Evolutionary conservation across 345 rosid genomes (phyloP).

Genomic region (Stellera chamaejasme): DNA sequence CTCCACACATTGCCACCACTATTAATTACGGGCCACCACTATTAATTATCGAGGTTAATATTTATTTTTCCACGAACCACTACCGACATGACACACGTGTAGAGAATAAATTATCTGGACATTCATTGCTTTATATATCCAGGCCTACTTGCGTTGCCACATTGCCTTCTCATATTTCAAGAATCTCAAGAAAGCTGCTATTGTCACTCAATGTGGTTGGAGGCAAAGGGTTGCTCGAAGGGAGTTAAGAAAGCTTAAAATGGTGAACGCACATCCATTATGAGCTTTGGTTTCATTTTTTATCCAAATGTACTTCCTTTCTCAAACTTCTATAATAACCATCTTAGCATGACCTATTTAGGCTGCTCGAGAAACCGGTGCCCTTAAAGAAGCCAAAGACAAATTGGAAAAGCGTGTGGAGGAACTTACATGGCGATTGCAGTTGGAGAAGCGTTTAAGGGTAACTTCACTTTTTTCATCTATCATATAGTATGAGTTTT

Average conservation of each 20-base stretch:
- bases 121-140: conserved; percentile 18
- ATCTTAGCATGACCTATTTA: conserved; percentile 23
- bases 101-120: conserved; percentile 9
- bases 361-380: conserved; percentile 97
- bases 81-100: neutral
- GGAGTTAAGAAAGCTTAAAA: conserved; percentile 85
- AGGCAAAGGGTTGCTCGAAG: conserved; percentile 88
- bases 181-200: conserved; percentile 78
- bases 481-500: neutral
- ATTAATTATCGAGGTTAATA: neutral
- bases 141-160: conserved; percentile 78
- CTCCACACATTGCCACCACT: too few species aligned
- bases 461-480: conserved; percentile 32
- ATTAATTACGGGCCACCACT: conserved; percentile 3
- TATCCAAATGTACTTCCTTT: neutral
- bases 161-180: conserved; percentile 65
- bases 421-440: conserved; percentile 96
- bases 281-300: conserved; percentile 7
- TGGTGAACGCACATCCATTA: conserved; percentile 42
- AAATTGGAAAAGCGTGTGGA: conserved; percentile 98
- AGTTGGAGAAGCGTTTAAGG: conserved; percentile 91
- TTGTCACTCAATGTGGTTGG: conserved; percentile 93
- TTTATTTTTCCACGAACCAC: neutral
- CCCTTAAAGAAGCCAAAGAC: conserved; percentile 97
- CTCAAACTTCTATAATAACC: conserved; percentile 14